phyloP scores from a whole-genome alignment of 306 rosid species.

The Acacia crassicarpa region DNA sequence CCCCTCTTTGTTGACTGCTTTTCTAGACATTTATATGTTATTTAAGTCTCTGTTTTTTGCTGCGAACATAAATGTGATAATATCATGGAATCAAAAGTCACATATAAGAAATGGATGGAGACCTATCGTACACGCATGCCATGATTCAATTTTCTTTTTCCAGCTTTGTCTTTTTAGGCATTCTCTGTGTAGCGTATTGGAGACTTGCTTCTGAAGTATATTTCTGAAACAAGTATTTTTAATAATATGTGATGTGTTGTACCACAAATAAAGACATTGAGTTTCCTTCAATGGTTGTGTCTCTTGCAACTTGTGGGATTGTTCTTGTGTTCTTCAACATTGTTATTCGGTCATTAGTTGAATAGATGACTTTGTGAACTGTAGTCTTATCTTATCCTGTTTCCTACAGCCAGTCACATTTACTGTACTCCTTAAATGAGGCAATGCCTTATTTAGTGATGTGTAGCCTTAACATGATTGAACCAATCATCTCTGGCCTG shows the following conservation, averaged over 20 bases:
- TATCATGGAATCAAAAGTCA: conserved; percentile 6
- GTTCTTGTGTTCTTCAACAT: not conserved
- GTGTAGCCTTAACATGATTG: conserved; percentile 3
- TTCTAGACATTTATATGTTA: conserved; percentile 14
- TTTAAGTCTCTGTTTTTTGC: not conserved
- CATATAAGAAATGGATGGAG: conserved; percentile 10
- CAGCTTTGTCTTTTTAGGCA: not conserved
- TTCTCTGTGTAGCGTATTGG: not conserved
- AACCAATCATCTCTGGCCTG: not conserved
- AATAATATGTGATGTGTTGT: conserved; percentile 25
- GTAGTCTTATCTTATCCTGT: not conserved
- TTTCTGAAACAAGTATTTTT: conserved; percentile 5
- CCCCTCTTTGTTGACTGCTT: not conserved
- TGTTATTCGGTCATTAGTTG: not conserved
- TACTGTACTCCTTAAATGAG: not conserved
- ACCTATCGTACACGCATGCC: not conserved
- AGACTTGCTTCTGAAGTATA: not conserved
- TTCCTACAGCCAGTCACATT: not conserved
- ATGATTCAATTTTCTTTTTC: not conserved
- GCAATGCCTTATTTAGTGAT: not conserved
- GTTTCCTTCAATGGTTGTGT: conserved; percentile 5
- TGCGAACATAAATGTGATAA: conserved; percentile 2
- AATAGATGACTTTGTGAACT: conserved; percentile 7
- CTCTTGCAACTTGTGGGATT: not conserved
- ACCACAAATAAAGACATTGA: not conserved